These are phyloP conservation scores for Staphylotrichum longicolle DNA, from an alignment of 495 filamentous ascomycete genomes.

Conservation along the genomic window DNA sequence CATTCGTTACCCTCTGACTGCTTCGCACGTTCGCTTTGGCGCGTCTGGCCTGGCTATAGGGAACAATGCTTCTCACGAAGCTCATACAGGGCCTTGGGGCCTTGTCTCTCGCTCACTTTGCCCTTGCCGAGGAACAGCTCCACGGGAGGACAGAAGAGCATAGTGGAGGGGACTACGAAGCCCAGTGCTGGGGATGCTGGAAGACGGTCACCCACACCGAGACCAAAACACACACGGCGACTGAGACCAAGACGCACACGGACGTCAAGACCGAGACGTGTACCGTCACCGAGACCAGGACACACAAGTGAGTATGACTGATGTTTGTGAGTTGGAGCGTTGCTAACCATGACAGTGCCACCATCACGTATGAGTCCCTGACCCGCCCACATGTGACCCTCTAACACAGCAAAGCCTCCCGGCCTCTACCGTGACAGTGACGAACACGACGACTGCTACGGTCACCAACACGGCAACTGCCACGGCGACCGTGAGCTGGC, in stretches of 20 bases:
- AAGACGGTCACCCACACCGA: slow-evolving; percentile 8
- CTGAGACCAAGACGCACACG: slow-evolving; percentile 3
- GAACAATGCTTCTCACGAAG: slow-evolving; percentile 32
- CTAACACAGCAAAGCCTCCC: slow-evolving; percentile 15
- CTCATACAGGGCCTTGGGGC: slow-evolving; percentile 29
- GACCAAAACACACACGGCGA: slow-evolving; percentile 5
- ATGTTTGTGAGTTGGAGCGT: neutral
- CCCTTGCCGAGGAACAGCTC: slow-evolving; percentile 18
- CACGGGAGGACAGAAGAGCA: slow-evolving; percentile 21
- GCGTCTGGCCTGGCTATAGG: slow-evolving; percentile 15
- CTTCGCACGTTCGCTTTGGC: slow-evolving; percentile 24
- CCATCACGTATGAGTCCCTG: slow-evolving; percentile 7
- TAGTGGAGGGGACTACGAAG: neutral
- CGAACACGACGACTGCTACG: slow-evolving; percentile 13
- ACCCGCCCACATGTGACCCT: neutral
- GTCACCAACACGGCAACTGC: slow-evolving; percentile 4
- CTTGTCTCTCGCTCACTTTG: slow-evolving; percentile 28
- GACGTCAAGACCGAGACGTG: slow-evolving; percentile 1
- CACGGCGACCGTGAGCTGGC: slow-evolving; percentile 4
- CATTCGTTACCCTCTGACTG: slow-evolving; percentile 23
- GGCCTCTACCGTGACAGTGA: slow-evolving; percentile 8
- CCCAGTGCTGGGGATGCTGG: neutral
- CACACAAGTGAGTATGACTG: neutral
- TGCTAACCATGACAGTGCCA: neutral
- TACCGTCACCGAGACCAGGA: slow-evolving; percentile 4